Percentiles rank a stretch among this genome's conserved stretches.
Conservation (phyloP, 495 filamentous ascomycete genomes). For the Trichoderma orchidacearum region DNA sequence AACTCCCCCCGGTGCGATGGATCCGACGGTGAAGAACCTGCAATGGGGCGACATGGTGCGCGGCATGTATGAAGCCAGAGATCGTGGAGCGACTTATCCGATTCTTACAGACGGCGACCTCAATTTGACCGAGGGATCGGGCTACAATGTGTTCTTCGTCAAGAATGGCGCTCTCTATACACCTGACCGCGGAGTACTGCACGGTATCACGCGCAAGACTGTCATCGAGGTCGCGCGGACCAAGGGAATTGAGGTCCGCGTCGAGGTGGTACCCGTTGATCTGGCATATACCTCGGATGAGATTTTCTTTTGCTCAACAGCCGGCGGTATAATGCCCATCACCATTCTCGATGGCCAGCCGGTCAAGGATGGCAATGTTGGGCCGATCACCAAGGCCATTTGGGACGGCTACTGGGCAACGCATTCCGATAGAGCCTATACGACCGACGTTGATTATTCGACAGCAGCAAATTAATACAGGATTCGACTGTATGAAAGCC, state of each 20-base stretch:
- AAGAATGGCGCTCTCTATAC: slow-evolving; percentile 20
- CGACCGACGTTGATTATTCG: not conserved
- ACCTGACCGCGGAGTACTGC: slow-evolving; percentile 16
- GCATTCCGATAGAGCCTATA: not conserved
- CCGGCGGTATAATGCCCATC: slow-evolving; percentile 27
- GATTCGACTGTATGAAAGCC: too few relatives aligned
- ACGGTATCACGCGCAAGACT: slow-evolving; percentile 20
- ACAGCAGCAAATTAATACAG: too few relatives aligned
- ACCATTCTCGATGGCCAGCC: slow-evolving; percentile 20
- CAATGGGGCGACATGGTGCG: slow-evolving; percentile 28
- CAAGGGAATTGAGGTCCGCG: slow-evolving; percentile 10
- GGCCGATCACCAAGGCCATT: slow-evolving; percentile 23
- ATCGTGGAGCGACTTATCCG: slow-evolving; percentile 11
- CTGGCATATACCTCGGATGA: slow-evolving; percentile 19
- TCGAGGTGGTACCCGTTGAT: slow-evolving; percentile 18
- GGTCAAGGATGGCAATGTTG: slow-evolving; percentile 19
- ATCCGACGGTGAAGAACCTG: slow-evolving; percentile 28
- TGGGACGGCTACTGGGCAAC: slow-evolving; percentile 25
- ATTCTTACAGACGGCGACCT: slow-evolving; percentile 25
- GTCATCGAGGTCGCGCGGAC: slow-evolving; percentile 16
- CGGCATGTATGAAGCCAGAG: slow-evolving; percentile 17
- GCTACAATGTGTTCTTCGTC: slow-evolving; percentile 19
- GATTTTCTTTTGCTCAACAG: slow-evolving; percentile 25
- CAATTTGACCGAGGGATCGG: slow-evolving; percentile 16
- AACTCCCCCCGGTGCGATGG: slow-evolving; percentile 18